These are phyloP conservation scores for Hyaloscypha finlandica DNA, from an alignment of 495 filamentous ascomycete genomes.

Conservation along the genomic window DNA sequence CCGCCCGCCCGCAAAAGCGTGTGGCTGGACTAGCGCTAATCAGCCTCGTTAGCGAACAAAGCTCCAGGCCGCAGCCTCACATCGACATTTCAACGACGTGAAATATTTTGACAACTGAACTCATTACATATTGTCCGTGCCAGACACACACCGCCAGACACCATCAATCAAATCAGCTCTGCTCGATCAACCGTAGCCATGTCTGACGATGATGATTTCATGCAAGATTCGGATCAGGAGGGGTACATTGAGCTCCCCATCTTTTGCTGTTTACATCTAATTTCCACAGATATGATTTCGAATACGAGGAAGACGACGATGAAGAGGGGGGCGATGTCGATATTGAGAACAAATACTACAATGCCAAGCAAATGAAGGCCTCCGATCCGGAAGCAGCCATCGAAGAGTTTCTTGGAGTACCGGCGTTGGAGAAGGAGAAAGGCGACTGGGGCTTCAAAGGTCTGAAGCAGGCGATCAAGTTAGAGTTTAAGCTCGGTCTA, in stretches of 20 bases:
- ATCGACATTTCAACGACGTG: slow-evolving; percentile 8
- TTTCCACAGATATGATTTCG: slow-evolving; percentile 80
- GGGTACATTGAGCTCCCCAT: slow-evolving; percentile 49
- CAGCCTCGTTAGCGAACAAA: neutral
- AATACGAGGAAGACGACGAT: slow-evolving; percentile 90
- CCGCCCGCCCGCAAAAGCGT: neutral
- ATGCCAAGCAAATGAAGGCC: slow-evolving; percentile 94
- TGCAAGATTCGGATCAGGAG: slow-evolving; percentile 96
- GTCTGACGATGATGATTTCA: slow-evolving; percentile 96
- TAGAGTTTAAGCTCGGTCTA: slow-evolving; percentile 85
- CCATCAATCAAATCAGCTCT: neutral
- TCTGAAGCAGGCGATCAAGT: slow-evolving; percentile 94
- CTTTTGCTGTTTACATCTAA: slow-evolving; percentile 18
- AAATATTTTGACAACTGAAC: neutral
- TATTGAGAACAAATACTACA: slow-evolving; percentile 99
- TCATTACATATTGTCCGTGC: neutral
- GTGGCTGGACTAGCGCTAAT: neutral
- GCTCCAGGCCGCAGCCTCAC: slow-evolving; percentile 30
- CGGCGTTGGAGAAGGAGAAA: slow-evolving; percentile 75
- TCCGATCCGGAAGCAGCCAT: slow-evolving; percentile 86
- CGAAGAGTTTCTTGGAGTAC: slow-evolving; percentile 86
- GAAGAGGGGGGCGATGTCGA: slow-evolving; percentile 87
- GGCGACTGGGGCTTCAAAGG: slow-evolving; percentile 99
- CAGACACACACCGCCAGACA: neutral
- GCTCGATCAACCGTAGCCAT: slow-evolving; percentile 45